These are phyloP conservation scores for Beauveria pseudobassiana DNA, from an alignment of 2,329 filamentous ascomycete genomes.

Conservation along the genomic window DNA sequence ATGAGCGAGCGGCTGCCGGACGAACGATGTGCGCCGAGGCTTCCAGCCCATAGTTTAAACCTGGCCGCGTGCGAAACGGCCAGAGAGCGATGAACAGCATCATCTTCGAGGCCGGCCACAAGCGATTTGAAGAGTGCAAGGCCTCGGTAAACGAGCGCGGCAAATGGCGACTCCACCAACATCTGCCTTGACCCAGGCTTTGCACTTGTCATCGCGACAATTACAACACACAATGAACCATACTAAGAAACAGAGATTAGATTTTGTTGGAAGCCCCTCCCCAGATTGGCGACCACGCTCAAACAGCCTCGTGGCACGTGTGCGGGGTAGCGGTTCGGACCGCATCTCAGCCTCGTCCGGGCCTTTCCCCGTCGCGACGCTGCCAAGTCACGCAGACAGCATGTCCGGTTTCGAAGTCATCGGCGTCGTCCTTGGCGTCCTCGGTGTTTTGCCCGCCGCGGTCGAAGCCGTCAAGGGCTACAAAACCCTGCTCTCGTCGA, in stretches of 20 bases:
- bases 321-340: neutral
- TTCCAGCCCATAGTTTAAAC: constrained; percentile 17
- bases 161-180: neutral
- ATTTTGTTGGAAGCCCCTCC: no score
- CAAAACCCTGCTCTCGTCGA: neutral
- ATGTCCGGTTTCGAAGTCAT: constrained; percentile 11
- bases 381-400: no score
- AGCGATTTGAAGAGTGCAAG: neutral
- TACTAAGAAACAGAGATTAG: no score
- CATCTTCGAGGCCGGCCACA: neutral
- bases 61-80: constrained; percentile 1
- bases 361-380: no score
- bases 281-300: neutral
- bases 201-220: neutral
- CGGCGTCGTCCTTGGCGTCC: neutral
- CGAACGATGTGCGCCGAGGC: constrained; percentile 15
- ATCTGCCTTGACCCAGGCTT: neutral
- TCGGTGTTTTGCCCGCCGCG: constrained; percentile 5
- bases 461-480: constrained; percentile 7
- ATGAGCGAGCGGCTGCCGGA: constrained; percentile 16
- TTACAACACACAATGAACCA: neutral
- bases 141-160: neutral
- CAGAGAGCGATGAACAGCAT: neutral
- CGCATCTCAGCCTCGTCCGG: neutral
- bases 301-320: neutral